Conservation (phyloP, 192 early-diverging fungal species). For the Coemansia sp. region DNA sequence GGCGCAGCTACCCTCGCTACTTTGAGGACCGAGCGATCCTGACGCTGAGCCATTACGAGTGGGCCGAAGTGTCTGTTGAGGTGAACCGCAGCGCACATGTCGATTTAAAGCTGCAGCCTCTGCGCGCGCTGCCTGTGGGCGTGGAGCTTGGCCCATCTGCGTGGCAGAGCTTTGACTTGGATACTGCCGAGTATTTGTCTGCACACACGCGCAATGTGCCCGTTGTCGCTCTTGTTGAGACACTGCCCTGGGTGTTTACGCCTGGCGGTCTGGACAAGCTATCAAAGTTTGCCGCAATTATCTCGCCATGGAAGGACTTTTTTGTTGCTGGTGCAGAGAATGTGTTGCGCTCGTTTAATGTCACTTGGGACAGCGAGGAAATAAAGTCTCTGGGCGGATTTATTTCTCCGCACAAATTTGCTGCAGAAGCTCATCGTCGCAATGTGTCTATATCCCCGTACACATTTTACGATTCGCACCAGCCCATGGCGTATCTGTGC, state of each 20-base stretch:
- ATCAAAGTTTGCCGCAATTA: constrained; percentile 26
- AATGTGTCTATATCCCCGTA: constrained; percentile 44
- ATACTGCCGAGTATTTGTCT: constrained; percentile 44
- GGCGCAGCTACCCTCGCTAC: constrained; percentile 29
- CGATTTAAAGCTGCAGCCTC: constrained; percentile 15
- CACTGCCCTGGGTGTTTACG: constrained; percentile 42
- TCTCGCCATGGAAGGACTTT: constrained; percentile 54
- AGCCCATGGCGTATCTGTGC: constrained; percentile 43
- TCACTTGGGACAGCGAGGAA: constrained; percentile 38
- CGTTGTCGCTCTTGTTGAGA: constrained; percentile 32
- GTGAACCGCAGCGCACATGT: constrained; percentile 21
- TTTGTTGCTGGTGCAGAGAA: constrained; percentile 43
- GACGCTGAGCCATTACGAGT: constrained; percentile 42
- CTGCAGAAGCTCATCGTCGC: constrained; percentile 24
- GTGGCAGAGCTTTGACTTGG: constrained; percentile 54
- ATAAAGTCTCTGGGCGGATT: constrained; percentile 45
- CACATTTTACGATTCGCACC: constrained; percentile 54
- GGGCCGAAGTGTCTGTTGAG: constrained; percentile 21
- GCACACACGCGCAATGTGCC: constrained; percentile 19
- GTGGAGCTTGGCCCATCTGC: constrained; percentile 22
- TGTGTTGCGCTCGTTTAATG: constrained; percentile 16
- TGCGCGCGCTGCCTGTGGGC: constrained; percentile 8
- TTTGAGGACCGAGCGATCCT: constrained; percentile 54
- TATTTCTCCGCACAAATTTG: constrained; percentile 21
- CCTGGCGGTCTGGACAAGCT: constrained; percentile 39